These are phyloP conservation scores for Alternaria viburni DNA, from an alignment of 2,329 filamentous ascomycete genomes.

Conservation along the genomic window DNA sequence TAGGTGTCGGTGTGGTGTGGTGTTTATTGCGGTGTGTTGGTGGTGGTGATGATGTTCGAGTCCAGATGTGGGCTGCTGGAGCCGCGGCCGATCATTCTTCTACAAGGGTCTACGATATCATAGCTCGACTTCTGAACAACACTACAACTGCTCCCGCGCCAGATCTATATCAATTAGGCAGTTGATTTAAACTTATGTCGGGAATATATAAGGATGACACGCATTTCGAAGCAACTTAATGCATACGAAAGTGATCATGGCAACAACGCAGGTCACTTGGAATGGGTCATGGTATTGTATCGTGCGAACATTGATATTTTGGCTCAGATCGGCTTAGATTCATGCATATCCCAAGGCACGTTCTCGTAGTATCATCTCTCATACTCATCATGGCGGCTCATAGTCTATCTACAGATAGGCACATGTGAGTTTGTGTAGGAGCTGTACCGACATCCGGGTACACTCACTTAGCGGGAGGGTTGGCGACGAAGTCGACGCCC, in stretches of 20 bases:
- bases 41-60: background rate
- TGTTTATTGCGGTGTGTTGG: conserved; percentile 1
- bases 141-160: background rate
- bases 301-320: conserved; percentile 4
- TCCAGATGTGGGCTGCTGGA: conserved; percentile 5
- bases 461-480: conserved; percentile 65
- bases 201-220: background rate
- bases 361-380: conserved; percentile 20
- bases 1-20: background rate
- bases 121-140: conserved; percentile 6
- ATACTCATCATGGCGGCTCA: conserved; percentile 17
- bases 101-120: conserved; percentile 17
- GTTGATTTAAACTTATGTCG: background rate
- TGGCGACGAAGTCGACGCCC: conserved; percentile 88
- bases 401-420: conserved; percentile 22
- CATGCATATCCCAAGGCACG: conserved; percentile 12
- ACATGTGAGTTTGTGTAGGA: conserved; percentile 7
- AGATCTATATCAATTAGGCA: background rate
- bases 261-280: background rate
- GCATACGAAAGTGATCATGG: background rate
- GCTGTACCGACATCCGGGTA: background rate
- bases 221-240: background rate
- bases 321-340: conserved; percentile 6
- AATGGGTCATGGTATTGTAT: background rate
- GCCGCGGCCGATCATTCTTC: conserved; percentile 18